A percentile compares a stretch with the other conserved stretches of the same genome.
These are phyloP conservation scores for Aspergillus nanangensis DNA, from an alignment of 495 filamentous ascomycete species.

Conservation along the genomic window DNA sequence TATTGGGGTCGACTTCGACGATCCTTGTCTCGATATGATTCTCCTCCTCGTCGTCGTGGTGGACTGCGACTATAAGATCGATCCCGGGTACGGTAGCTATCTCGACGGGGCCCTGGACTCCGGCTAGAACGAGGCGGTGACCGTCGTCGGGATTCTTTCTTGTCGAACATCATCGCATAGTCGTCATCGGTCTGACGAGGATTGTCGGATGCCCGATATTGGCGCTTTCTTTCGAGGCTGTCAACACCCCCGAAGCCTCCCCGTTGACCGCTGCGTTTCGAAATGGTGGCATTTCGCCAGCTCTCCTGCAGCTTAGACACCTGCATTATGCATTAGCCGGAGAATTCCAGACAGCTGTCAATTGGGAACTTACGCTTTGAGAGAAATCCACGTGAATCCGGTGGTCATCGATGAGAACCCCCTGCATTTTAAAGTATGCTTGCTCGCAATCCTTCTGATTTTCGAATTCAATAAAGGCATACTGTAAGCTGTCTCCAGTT, in stretches of 20 bases:
- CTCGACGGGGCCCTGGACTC: conserved; percentile 20
- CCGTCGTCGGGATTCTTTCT: conserved; percentile 51
- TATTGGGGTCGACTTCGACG: conserved; percentile 14
- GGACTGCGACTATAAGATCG: conserved; percentile 53
- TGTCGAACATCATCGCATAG: conserved; percentile 83
- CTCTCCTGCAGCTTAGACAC: conserved; percentile 82
- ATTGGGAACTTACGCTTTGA: conserved; percentile 66
- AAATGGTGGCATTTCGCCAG: conserved; percentile 85
- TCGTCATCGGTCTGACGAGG: conserved; percentile 51
- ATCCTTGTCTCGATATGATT: conserved; percentile 12
- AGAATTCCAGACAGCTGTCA: background rate
- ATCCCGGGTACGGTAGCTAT: conserved; percentile 25
- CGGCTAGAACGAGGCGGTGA: conserved; percentile 41
- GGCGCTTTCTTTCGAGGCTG: conserved; percentile 80
- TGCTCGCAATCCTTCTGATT: conserved; percentile 89
- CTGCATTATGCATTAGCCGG: conserved; percentile 32
- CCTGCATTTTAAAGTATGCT: conserved; percentile 98
- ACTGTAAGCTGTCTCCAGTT: conserved; percentile 92
- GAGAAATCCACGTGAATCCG: conserved; percentile 98
- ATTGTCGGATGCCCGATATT: conserved; percentile 73
- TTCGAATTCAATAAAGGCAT: conserved; percentile 96
- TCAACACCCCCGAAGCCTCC: conserved; percentile 91
- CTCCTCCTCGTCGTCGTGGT: conserved; percentile 12
- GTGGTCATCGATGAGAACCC: conserved; percentile 92
- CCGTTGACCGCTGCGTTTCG: conserved; percentile 63